Base-by-base conservation (phyloP, 2,329 filamentous ascomycete genomes). In the Arachnopeziza araneosa region DNA sequence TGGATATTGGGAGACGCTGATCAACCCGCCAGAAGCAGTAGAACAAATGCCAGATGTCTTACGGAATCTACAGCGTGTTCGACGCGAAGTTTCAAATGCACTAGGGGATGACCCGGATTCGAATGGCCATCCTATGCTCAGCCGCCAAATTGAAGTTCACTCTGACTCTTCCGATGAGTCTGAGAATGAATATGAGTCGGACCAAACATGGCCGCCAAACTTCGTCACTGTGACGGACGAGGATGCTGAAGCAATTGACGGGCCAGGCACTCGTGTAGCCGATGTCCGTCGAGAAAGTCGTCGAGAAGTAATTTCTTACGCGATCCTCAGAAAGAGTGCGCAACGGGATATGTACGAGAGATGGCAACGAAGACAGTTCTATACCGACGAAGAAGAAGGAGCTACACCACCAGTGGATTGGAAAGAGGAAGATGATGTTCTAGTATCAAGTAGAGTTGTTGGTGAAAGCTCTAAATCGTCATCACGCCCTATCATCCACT, bases 341-440 rank as follows among this genome's bases (percentile, higher is more conserved):
- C 63, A 69, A 48, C 61, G 61, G 26, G 60, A 67, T 21, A 77
- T 91, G 44, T 80, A 88, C 67, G 84, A 93, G 57, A 81, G 90
- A 55, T 95, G 90, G 90, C 83, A 83, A 68, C 82, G 89, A 60
- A 81, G 91, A 52, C 84, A 87, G 49, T 96, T 95, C 68, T 96
- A 95, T 68, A 82, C 91, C 0, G 91, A 96, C 60, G 88, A 92
- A 73, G 91, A 96, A 75, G 91, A 96, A 72, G 91, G 91, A 1
- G 82, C 83, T 10, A 71, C 74, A n/a, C 78, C 83, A 1, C 88
- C 88, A 0, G 78, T 82, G 7, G 85, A 83, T 24, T 92, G 87
- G 78, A 77, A 81, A 23, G 79, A 82, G 5, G 80, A 83, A 17
- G 80, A 88, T 50, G 85, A 87, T 64, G 73, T 86, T 12, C 63